Conservation (phyloP, 768 basidiomycete species). For the Trametes punicea region DNA sequence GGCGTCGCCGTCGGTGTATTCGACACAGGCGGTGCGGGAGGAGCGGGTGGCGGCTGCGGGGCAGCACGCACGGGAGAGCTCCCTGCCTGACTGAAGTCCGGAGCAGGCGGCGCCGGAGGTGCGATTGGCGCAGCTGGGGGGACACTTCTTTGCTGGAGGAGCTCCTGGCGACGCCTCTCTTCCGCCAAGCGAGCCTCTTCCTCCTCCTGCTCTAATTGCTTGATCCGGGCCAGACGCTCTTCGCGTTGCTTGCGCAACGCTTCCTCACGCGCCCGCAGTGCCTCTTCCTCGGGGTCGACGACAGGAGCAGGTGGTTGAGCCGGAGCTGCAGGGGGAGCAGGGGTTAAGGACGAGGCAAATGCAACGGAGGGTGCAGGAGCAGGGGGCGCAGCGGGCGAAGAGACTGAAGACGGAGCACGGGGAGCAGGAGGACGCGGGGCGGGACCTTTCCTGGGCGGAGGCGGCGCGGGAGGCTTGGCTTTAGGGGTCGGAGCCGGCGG, state of each 20-base stretch:
- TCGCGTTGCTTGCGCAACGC: conserved; percentile 65
- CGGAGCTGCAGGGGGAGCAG: conserved; percentile 36
- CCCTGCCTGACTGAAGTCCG: conserved; percentile 23
- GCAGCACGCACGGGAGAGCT: conserved; percentile 32
- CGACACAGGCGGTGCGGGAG: conserved; percentile 32
- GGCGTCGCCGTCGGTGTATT: conserved; percentile 27
- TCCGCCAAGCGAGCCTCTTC: conserved; percentile 50
- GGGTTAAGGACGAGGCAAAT: no score
- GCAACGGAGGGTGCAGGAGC: conserved; percentile 38
- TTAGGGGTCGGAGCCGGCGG: conserved; percentile 30
- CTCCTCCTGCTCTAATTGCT: conserved; percentile 68
- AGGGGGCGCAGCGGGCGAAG: conserved; percentile 30
- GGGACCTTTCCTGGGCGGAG: conserved; percentile 38
- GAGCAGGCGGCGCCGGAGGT: conserved; percentile 34
- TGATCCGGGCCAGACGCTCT: conserved; percentile 65
- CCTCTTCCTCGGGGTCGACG: conserved; percentile 77
- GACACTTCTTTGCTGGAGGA: conserved; percentile 29
- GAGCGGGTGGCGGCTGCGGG: conserved; percentile 38
- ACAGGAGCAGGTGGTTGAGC: conserved; percentile 39
- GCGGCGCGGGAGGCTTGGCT: conserved; percentile 34
- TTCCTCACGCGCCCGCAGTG: conserved; percentile 64
- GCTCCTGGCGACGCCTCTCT: conserved; percentile 34
- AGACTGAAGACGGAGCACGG: conserved; percentile 25
- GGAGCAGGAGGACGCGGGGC: conserved; percentile 33
- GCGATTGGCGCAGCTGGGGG: conserved; percentile 45